Conservation (phyloP, 2,329 filamentous ascomycete genomes). For the Claviceps sp. region DNA sequence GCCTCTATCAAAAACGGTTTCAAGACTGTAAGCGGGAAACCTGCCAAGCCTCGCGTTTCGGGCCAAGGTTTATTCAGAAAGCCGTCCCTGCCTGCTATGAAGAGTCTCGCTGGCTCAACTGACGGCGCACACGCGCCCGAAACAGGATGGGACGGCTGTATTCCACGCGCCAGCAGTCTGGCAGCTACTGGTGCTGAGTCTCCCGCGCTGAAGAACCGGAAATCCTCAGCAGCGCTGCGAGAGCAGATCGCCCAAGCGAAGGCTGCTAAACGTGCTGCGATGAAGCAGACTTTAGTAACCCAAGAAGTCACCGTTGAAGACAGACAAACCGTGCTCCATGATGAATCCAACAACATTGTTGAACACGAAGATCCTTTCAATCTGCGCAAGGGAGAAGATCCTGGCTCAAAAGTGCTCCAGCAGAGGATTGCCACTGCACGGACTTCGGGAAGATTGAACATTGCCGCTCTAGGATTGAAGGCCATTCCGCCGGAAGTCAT, state of each 20-base stretch:
- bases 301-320: slow-evolving; percentile 3
- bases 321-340: slow-evolving; percentile 32
- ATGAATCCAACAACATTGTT: slow-evolving; percentile 35
- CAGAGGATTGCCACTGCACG: slow-evolving; percentile 62
- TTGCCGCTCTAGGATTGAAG: slow-evolving; percentile 69
- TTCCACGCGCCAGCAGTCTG: slow-evolving; percentile 11
- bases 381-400: slow-evolving; percentile 41
- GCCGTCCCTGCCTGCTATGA: slow-evolving; percentile 32
- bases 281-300: slow-evolving; percentile 19
- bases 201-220: slow-evolving; percentile 26
- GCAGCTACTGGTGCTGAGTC: slow-evolving; percentile 8
- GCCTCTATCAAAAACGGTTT: slow-evolving; percentile 26
- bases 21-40: slow-evolving; percentile 32
- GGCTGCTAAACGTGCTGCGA: slow-evolving; percentile 54
- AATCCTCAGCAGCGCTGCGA: slow-evolving; percentile 67
- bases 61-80: slow-evolving; percentile 42
- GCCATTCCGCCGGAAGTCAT: slow-evolving; percentile 72
- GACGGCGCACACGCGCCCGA: slow-evolving; percentile 3
- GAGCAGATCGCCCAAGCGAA: slow-evolving; percentile 91
- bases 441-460: slow-evolving; percentile 70
- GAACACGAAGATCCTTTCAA: slow-evolving; percentile 55
- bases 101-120: slow-evolving; percentile 8
- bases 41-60: slow-evolving; percentile 38
- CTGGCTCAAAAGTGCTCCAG: slow-evolving; percentile 52
- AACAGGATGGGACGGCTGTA: slow-evolving; percentile 18